Base-by-base conservation (phyloP, 179 eudicot species). In the Amaranthus tricolor region DNA sequence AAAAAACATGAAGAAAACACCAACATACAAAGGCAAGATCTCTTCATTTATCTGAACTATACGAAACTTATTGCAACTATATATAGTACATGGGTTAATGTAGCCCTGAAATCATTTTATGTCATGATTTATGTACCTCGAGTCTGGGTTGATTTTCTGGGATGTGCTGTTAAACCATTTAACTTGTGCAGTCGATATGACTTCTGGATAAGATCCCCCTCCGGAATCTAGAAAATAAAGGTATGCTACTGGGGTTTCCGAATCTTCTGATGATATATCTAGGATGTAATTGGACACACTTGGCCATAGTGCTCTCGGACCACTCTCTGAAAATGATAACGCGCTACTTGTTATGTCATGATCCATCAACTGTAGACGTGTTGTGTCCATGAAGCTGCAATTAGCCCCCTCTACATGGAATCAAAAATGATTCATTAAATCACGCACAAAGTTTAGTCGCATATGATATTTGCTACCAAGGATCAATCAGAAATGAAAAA, bases 221-320 rank as follows among this genome's bases (percentile, higher is more conserved):
- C 98, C 98, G 17, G 98, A 94, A 84, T 94, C 98, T n/a, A 94
- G 75, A 68, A 94, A 92, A 85, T 94, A 94, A 82, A 92, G 68
- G 69, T 84, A 89, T 6, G 85, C 89, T 71, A 86, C 80, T 1
- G 91, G 84, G 14, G 78, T 74, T 58, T 84, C 59, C 31, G 88
- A 69, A 70, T 82, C 76, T 11, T 75, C 62, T 31, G 88, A 75
- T 3, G 97, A 92, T 54, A 81, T 58, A 94, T 75, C 74, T 82
- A 89, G 79, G 62, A 87, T 90, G 74, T 90, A 94, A 71, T 94
- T 94, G 14, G 98, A 92, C 70, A 92, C 81, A 77, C 96, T 86
- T 12, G 98, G 97, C 97, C 98, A 92, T 47, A 94, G 86, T 66
- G 79, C 82, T 63, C 70, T 71, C 0, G 97, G 96, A 62, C 97